These are phyloP conservation scores for Rhodotorula sphaerocarpa DNA, from an alignment of 768 basidiomycete genomes.

Conservation along the genomic window DNA sequence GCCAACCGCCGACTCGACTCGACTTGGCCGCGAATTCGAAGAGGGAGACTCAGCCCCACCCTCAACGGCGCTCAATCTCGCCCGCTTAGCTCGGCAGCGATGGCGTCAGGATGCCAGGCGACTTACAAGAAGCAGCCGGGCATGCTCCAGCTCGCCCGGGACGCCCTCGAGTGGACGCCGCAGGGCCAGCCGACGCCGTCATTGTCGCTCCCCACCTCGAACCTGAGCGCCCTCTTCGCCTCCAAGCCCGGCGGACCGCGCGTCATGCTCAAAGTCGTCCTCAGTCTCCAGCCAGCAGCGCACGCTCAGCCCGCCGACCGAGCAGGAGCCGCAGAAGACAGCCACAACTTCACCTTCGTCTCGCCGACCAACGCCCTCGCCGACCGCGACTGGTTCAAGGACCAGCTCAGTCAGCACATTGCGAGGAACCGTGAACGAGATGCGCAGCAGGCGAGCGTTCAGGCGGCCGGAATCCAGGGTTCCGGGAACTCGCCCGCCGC, in stretches of 20 bases:
- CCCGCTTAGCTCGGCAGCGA: not conserved
- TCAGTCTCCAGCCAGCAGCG: slow-evolving; percentile 54
- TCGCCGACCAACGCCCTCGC: slow-evolving; percentile 52
- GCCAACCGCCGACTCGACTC: not conserved
- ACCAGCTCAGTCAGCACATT: slow-evolving; percentile 66
- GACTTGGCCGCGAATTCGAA: not conserved
- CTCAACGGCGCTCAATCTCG: no score
- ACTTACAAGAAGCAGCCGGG: slow-evolving; percentile 77
- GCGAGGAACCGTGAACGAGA: slow-evolving; percentile 57
- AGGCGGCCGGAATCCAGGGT: not conserved
- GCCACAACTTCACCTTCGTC: slow-evolving; percentile 69
- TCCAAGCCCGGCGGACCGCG: slow-evolving; percentile 75
- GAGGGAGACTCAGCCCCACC: no score
- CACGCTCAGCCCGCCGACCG: not conserved
- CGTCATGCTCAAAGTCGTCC: slow-evolving; percentile 60
- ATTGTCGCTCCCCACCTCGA: slow-evolving; percentile 55
- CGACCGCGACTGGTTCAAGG: slow-evolving; percentile 77
- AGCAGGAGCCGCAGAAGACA: slow-evolving; percentile 46
- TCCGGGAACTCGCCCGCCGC: not conserved
- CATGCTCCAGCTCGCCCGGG: slow-evolving; percentile 60
- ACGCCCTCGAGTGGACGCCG: slow-evolving; percentile 64
- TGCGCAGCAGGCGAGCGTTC: slow-evolving; percentile 16
- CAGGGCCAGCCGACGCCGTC: slow-evolving; percentile 58
- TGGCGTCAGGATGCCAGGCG: slow-evolving; percentile 6
- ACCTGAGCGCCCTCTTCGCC: slow-evolving; percentile 72